Evolutionary conservation across 2,329 filamentous ascomycete genomes (phyloP).

Genomic region (Aaosphaeria pasadenensis): DNA sequence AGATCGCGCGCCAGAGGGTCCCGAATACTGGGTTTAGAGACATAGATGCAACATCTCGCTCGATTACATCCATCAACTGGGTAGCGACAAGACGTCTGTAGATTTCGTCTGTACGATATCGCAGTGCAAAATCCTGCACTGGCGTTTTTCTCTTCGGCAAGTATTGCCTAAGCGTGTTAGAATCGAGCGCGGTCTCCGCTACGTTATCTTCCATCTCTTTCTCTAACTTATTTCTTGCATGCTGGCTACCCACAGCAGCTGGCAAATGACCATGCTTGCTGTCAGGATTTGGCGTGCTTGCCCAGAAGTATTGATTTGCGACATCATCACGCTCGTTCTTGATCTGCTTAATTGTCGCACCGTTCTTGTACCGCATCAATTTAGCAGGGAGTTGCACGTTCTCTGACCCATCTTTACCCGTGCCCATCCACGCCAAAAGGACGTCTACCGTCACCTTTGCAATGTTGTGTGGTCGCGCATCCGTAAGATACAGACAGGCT

Average conservation of each 20-base stretch:
- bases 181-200: constrained; percentile 10
- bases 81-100: constrained; percentile 41
- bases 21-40: constrained; percentile 52
- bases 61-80: constrained; percentile 45
- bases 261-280: not conserved
- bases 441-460: constrained; percentile 43
- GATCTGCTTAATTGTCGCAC: constrained; percentile 12
- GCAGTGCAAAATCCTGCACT: constrained; percentile 27
- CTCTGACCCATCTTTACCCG: constrained; percentile 16
- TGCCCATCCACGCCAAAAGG: constrained; percentile 46
- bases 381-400: constrained; percentile 9
- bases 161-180: constrained; percentile 20
- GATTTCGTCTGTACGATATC: constrained; percentile 37
- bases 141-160: constrained; percentile 33
- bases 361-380: constrained; percentile 16
- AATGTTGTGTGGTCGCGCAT: constrained; percentile 26
- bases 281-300: constrained; percentile 4
- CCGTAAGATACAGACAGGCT: constrained; percentile 34
- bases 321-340: constrained; percentile 12
- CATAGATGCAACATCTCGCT: constrained; percentile 43
- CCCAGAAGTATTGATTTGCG: constrained; percentile 17
- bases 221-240: not conserved
- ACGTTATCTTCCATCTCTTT: constrained; percentile 10
- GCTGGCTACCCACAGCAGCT: not conserved
- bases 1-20: constrained; percentile 49